Evolutionary conservation across 441 rosid genomes (phyloP).

Genomic region (Erodium trifolium): DNA sequence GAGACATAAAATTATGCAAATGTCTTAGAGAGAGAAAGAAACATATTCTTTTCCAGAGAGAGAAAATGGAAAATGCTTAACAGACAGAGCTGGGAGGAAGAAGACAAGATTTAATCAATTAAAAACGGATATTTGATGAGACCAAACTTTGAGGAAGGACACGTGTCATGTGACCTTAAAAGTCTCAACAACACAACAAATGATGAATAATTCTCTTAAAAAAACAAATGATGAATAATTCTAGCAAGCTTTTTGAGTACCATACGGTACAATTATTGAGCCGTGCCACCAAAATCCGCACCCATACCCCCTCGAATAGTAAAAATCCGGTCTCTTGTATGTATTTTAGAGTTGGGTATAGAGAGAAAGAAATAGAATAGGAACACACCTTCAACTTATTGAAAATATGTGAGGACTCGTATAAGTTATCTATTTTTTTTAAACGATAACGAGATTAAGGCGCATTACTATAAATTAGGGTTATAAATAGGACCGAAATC

Average conservation of each 20-base stretch:
- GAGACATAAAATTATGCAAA: slow-evolving; percentile 2
- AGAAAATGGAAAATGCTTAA: neutral
- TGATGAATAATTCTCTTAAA: neutral
- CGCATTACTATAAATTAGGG: too few species aligned
- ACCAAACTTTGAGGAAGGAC: slow-evolving; percentile 23
- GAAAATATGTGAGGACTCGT: too few species aligned
- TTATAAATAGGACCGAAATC: too few species aligned
- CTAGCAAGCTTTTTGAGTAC: slow-evolving; percentile 2
- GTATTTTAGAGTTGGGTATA: too few species aligned
- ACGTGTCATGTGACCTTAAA: slow-evolving; percentile 27
- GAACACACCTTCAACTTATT: too few species aligned
- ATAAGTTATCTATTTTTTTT: too few species aligned
- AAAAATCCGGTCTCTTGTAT: neutral
- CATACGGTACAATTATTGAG: slow-evolving; percentile 6
- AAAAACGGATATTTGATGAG: slow-evolving; percentile 20
- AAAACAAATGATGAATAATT: neutral
- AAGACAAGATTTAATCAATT: slow-evolving; percentile 21
- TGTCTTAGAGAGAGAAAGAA: slow-evolving; percentile 13
- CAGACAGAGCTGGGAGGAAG: slow-evolving; percentile 9
- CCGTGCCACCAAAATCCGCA: neutral
- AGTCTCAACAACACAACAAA: neutral
- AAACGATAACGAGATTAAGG: too few species aligned
- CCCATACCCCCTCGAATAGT: neutral
- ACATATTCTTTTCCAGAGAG: slow-evolving; percentile 5
- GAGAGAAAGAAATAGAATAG: too few species aligned